Evolutionary conservation across 805 yeast species (phyloP), one percentile per base, ranked within the genome.

Genomic region (Debaryomyces prosopidis): DNA sequence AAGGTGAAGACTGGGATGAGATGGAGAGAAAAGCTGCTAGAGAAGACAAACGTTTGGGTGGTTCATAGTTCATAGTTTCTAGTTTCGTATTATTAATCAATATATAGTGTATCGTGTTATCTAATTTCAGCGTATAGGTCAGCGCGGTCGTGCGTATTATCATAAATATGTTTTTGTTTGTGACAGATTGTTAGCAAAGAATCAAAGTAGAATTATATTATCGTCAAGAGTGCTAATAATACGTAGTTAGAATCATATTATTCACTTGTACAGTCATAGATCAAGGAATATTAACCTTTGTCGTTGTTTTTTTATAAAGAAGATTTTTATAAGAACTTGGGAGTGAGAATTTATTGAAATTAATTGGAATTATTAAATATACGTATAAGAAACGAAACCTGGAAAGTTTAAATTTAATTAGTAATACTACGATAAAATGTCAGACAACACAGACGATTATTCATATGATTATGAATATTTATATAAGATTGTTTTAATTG

Each of bases 401-500:
- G 26, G 26, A 23, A 23, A 23, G 26, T 23, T 23, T 10, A 23
- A 31, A 31, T 31, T 15, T n/a, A 31, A 31, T 31, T 3, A 31
- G 34, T 14, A 31, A 31, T 14, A n/a, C 7, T 4, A n/a, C 2
- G 17, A 36, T 16, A 40, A 35, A 23, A 62, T 68, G 73, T 60
- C 68, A 19, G 75, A 70, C 42, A 69, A 68, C 47, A 68, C 75
- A 12, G 77, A 71, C 57, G 76, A 71, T 57, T 72, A 69, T 58
- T 68, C 75, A 40, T 71, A 71, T 55, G 95, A 87, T 57, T 87
- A 94, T 80, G 98, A 92, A 67, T 91, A 86, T 68, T 80, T 92
- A 50, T 92, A 91, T 77, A 92, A 91, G 78, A 89, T 94, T 55
- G 98, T 92, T 34, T 80, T 92, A 65, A 92, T 94, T 65, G 98